Conservation (phyloP, 108 stramenopile genomes). For the Cyclostephanos tholiformis region DNA sequence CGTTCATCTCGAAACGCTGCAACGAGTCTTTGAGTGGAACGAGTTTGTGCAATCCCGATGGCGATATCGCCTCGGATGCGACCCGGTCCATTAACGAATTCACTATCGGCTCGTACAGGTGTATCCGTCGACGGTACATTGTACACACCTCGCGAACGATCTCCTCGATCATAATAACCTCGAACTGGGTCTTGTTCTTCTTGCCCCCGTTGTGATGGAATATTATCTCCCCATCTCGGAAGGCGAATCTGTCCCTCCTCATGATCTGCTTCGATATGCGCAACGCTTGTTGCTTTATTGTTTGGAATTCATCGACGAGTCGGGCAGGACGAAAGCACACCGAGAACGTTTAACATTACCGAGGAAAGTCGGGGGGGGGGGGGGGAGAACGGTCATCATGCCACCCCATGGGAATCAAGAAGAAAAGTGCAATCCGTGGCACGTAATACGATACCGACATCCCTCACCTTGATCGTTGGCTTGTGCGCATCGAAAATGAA, state of each 20-base stretch:
- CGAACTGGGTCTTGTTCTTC: constrained; percentile 56
- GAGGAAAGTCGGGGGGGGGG: background rate
- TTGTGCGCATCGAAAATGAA: constrained; percentile 81
- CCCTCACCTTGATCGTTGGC: constrained; percentile 51
- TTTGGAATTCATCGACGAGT: too few relatives aligned
- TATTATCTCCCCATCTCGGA: constrained; percentile 33
- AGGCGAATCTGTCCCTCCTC: constrained; percentile 33
- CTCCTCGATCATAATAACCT: constrained; percentile 83
- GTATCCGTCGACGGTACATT: constrained; percentile 70
- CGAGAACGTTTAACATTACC: background rate
- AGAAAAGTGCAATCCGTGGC: background rate
- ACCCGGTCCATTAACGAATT: constrained; percentile 70
- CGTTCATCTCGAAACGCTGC: constrained; percentile 81
- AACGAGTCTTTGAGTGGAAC: constrained; percentile 84
- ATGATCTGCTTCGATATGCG: constrained; percentile 34
- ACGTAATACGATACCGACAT: background rate
- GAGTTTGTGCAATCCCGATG: constrained; percentile 73
- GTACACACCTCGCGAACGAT: constrained; percentile 77
- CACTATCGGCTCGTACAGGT: constrained; percentile 88
- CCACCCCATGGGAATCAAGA: background rate
- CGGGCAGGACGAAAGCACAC: background rate
- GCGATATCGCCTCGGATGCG: constrained; percentile 67
- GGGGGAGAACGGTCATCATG: background rate
- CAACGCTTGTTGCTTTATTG: constrained; percentile 34
- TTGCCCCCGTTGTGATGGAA: constrained; percentile 13